Conservation (phyloP, 2,329 filamentous ascomycete genomes). For the Elsinoe batatas region DNA sequence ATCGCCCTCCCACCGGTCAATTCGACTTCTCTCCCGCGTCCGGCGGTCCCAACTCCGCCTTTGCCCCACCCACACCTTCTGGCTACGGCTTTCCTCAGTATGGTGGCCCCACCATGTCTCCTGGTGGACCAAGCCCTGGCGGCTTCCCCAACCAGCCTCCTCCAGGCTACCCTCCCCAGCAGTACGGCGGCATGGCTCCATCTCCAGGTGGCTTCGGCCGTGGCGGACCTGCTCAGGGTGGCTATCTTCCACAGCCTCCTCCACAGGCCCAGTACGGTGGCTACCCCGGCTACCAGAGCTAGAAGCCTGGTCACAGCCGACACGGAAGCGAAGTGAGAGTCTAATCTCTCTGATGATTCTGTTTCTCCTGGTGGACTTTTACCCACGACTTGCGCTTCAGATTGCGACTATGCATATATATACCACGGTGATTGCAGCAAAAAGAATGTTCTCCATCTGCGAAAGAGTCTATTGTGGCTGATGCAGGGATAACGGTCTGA, state of each 20-base stretch:
- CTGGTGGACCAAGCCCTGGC: conserved; percentile 32
- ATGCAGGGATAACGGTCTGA: background rate
- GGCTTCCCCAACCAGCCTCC: conserved; percentile 44
- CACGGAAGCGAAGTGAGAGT: conserved; percentile 5
- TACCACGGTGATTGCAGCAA: conserved; percentile 4
- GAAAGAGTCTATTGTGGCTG: background rate
- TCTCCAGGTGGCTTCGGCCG: conserved; percentile 80
- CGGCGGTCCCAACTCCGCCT: conserved; percentile 56
- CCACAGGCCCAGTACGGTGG: conserved; percentile 40
- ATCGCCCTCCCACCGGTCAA: conserved; percentile 78
- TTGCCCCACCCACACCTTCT: conserved; percentile 59
- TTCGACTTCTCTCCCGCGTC: conserved; percentile 78
- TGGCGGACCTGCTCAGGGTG: conserved; percentile 47
- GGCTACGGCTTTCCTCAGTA: conserved; percentile 89
- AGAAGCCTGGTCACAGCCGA: conserved; percentile 20
- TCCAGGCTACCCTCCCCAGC: conserved; percentile 53
- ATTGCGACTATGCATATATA: conserved; percentile 7
- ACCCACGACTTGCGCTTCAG: background rate
- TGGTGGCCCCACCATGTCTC: conserved; percentile 61
- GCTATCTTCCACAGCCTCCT: conserved; percentile 44
- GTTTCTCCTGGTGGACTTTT: background rate
- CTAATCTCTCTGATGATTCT: background rate
- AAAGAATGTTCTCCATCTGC: background rate
- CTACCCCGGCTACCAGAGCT: conserved; percentile 53
- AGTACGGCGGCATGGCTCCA: conserved; percentile 42